Base-by-base conservation (phyloP, 2,329 filamentous ascomycete species). In the Trichoderma polysporum region DNA sequence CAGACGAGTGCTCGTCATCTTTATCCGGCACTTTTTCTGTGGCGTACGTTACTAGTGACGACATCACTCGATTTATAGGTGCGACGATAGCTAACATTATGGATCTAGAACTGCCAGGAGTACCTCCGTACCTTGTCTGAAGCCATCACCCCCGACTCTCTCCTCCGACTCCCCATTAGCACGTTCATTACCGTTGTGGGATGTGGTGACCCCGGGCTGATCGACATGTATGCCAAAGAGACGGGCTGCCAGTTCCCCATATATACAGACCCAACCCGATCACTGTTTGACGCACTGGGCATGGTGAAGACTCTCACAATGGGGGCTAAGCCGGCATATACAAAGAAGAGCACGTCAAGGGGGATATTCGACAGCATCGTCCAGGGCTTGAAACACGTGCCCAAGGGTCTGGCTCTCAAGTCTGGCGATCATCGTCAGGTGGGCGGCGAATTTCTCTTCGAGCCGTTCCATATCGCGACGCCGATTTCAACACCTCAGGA, bases 1-100 rank as follows among this genome's bases (percentile, higher is more conserved):
- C 13, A 79, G 83, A 19, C 81, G 88, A 2, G 86, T 91, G 31
- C 81, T 94, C 35, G 78, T 93, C 49, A 86, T 93, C 71, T 93
- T 94, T 74, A 84, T 94, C 66, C 85, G 91, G 52, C 91, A 93
- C 79, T 94, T 93, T 78, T 93, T 91, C 82, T 93, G 91, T 75
- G 90, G 90, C 39, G 90, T 92, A 83, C 77, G 89, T 83, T 49
- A 15, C 50, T 22, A 35, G 29, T 60, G 27, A 8, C 37, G 31
- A 25, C 52, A 41, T 12, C 15, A 13, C 31, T 35, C 31, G 6
- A 6, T 5, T 22, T 10, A 29, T 31, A 33, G 27, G 49, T 12
- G 41, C 17, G 15, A 9, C 33, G 12, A 74, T 64, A 27, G 72
- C 68, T 69, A 65, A 72, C 52, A 45, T 15, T 17, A 57, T 19